phyloP scores from a whole-genome alignment of 768 basidiomycete species.

The Termitomyces sp. region DNA sequence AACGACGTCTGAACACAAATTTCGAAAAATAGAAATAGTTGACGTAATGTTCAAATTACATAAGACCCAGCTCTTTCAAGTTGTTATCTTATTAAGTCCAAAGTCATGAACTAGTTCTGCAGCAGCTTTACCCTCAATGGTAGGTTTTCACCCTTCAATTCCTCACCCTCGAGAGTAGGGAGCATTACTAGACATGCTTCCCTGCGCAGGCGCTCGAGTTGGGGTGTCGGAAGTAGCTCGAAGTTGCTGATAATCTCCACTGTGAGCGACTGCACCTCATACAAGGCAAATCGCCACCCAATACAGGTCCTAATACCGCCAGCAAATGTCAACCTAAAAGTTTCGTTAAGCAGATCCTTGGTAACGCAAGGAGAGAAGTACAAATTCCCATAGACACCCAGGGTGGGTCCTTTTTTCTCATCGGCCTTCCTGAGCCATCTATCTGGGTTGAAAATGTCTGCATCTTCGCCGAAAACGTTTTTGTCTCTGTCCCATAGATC shows the following conservation, averaged over 20 bases:
- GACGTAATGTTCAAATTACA: slow-evolving; percentile 2
- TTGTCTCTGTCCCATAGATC: slow-evolving; percentile 26
- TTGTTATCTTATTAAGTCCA: neutral
- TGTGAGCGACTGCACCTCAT: slow-evolving; percentile 53
- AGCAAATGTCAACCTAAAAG: slow-evolving; percentile 37
- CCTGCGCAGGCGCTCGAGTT: slow-evolving; percentile 32
- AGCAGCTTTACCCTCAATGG: slow-evolving; percentile 34
- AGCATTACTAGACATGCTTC: slow-evolving; percentile 43
- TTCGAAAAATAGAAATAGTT: neutral
- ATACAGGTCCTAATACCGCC: slow-evolving; percentile 43
- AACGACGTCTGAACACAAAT: neutral
- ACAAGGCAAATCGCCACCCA: slow-evolving; percentile 46
- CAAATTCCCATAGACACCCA: slow-evolving; percentile 45
- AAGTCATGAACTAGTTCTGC: slow-evolving; percentile 13
- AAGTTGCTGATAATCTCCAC: slow-evolving; percentile 57
- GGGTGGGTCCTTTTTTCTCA: slow-evolving; percentile 30
- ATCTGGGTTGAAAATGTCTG: slow-evolving; percentile 47
- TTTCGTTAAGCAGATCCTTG: neutral
- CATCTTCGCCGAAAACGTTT: slow-evolving; percentile 53
- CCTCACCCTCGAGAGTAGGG: slow-evolving; percentile 40
- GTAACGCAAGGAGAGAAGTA: slow-evolving; percentile 17
- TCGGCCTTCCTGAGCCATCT: slow-evolving; percentile 41
- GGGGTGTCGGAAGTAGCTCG: slow-evolving; percentile 40
- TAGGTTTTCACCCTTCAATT: slow-evolving; percentile 37
- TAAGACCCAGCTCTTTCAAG: neutral